Evolutionary conservation across 2,329 filamentous ascomycete species (phyloP).

Genomic region (Hypomyces rosellus): DNA sequence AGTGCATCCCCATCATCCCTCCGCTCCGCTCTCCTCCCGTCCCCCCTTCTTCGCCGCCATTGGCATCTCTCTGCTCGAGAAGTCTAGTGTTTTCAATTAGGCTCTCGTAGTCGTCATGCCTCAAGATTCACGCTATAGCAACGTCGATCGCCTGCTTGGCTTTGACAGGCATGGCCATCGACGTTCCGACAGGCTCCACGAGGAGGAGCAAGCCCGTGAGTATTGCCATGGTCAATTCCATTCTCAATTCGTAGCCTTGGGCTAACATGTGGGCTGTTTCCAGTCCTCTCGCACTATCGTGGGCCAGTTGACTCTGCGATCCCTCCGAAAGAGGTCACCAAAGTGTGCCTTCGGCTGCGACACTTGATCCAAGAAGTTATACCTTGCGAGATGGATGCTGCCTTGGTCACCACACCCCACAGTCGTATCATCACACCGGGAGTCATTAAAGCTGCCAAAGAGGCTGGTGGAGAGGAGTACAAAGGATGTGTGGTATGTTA

Average conservation of each 20-base stretch:
- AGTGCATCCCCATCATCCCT: too few relatives aligned
- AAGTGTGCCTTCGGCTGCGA: constrained; percentile 81
- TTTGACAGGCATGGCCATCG: constrained; percentile 16
- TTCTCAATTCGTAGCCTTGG: background rate
- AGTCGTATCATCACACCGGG: constrained; percentile 75
- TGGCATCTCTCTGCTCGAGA: too few relatives aligned
- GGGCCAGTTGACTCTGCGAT: constrained; percentile 59
- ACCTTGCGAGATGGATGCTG: constrained; percentile 80
- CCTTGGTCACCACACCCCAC: constrained; percentile 69
- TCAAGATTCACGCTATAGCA: constrained; percentile 21
- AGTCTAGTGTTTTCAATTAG: background rate
- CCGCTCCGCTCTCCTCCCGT: too few relatives aligned
- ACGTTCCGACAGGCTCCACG: constrained; percentile 32
- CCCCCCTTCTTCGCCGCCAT: too few relatives aligned
- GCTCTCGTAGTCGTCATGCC: constrained; percentile 5
- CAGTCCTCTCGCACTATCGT: constrained; percentile 62
- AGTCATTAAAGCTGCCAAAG: constrained; percentile 73
- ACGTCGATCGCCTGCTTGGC: constrained; percentile 26
- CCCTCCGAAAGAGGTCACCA: constrained; percentile 74
- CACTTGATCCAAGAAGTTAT: constrained; percentile 86
- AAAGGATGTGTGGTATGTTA: constrained; percentile 61
- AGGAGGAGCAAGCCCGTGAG: constrained; percentile 41
- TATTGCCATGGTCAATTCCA: constrained; percentile 5
- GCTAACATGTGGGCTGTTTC: constrained; percentile 4
- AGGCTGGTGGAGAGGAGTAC: constrained; percentile 72